Percentiles rank a stretch among this genome's conserved stretches.
These are phyloP conservation scores for Syzygium aromaticum DNA, from an alignment of 345 rosid species.

Conservation along the genomic window DNA sequence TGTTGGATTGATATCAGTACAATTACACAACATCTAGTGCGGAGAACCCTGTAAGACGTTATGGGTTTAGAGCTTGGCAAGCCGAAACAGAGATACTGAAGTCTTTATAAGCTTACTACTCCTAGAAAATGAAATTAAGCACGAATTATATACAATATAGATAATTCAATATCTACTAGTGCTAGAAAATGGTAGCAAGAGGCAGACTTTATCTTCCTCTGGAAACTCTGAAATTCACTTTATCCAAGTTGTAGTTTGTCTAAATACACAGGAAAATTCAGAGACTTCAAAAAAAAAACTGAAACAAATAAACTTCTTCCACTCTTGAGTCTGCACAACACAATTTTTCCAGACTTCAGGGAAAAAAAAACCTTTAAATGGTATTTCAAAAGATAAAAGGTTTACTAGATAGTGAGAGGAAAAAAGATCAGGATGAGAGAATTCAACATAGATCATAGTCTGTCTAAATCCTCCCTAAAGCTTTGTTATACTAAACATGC, in stretches of 20 bases:
- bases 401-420: not conserved
- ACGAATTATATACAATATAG: not conserved
- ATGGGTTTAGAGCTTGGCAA: not conserved
- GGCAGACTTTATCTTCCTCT: not conserved
- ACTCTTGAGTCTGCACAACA: not conserved
- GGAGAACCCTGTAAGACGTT: not conserved
- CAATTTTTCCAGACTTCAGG: not conserved
- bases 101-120: not conserved
- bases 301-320: not conserved
- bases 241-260: not conserved
- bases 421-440: not conserved
- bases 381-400: not conserved
- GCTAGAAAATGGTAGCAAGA: not conserved
- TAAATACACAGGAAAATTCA: not conserved
- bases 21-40: not conserved
- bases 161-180: not conserved
- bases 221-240: not conserved
- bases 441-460: not conserved
- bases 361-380: not conserved
- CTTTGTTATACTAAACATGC: not conserved
- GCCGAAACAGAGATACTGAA: not conserved
- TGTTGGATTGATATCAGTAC: not conserved
- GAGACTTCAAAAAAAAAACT: not conserved
- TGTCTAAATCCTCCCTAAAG: not conserved
- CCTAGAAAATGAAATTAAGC: not conserved